A percentile compares a stretch with the other conserved stretches of the same genome.
These are phyloP conservation scores for Calycina herbarum DNA, from an alignment of 2,329 filamentous ascomycete species.

Conservation along the genomic window DNA sequence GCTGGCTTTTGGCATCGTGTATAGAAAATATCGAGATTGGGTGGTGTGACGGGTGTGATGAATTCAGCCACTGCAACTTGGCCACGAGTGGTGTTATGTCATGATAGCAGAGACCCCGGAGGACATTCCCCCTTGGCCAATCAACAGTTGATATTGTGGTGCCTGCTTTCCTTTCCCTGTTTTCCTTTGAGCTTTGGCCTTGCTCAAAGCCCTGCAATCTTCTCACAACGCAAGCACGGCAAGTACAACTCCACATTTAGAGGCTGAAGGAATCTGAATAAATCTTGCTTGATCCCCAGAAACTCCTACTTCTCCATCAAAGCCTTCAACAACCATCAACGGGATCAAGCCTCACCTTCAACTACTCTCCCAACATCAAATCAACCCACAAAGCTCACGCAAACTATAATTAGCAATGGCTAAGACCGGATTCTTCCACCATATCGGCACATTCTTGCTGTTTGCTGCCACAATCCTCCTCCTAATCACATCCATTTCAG, in stretches of 20 bases:
- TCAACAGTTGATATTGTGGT: background rate
- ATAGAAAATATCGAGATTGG: background rate
- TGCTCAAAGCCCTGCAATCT: background rate
- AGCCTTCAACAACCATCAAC: background rate
- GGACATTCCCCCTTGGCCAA: background rate
- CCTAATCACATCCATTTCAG: constrained; percentile 57
- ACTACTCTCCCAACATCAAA: background rate
- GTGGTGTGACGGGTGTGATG: constrained; percentile 1
- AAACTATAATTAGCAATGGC: constrained; percentile 23
- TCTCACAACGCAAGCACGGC: background rate
- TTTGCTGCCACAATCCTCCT: constrained; percentile 56
- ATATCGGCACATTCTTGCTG: constrained; percentile 59
- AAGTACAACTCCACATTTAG: background rate
- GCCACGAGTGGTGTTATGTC: constrained; percentile 4
- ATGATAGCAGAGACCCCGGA: background rate
- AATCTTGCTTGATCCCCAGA: background rate
- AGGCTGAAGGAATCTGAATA: constrained; percentile 1
- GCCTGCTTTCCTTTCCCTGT: constrained; percentile 1
- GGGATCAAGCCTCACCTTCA: background rate
- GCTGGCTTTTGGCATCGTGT: no score
- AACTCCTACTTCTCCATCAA: background rate
- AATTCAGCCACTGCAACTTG: background rate
- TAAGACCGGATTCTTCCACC: constrained; percentile 45
- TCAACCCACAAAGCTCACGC: background rate
- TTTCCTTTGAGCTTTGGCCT: background rate